Evolutionary conservation across 2,329 filamentous ascomycete species (phyloP), one percentile per base, ranked within the genome.

Genomic region (Catunica adiposa): DNA sequence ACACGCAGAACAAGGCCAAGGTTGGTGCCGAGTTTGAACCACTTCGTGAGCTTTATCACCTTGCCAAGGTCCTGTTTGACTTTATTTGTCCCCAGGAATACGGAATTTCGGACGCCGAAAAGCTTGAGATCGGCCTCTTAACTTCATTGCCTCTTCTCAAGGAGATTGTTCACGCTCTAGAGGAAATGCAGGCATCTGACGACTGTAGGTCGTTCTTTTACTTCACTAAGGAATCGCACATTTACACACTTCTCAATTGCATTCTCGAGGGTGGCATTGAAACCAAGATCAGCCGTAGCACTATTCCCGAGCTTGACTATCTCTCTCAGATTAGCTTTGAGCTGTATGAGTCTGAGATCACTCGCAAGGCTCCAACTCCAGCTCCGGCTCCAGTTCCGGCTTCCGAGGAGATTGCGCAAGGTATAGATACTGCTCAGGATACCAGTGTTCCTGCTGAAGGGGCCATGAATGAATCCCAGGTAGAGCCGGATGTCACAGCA

Each of bases 51-150:
- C 74, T 98, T 56, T 98, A 97, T 69, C 87, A 87, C 62, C 75
- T 96, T 50, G 87, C 88, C 56, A 98, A 98, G 69, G 83, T 97
- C 11, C 72, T 98, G 14, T 98, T 98, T 64, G 92, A 98, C 69
- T 98, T 96, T 66, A 94, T 98, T 63, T 95, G 92, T 55, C 92
- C 92, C 1, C 92, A 98, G 64, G 92, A 98, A 68, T 98, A 98
- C 65, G 92, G 92, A 55, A 98, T 98, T 61, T 88, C 86, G 3
- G 86, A 96, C 64, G 84, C 82, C 58, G 92, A 98, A 70, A 98
- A 98, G 73, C 78, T 98, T n/a, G 92, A 98, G 66, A 98, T 98
- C 67, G 92, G 92, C 1, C 78, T 98, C 1, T 72, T 98, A 62
- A 98, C 92, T 0, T 96, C 89, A 11, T 73, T 98, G 50, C 94